Evolutionary conservation across 2,329 filamentous ascomycete species (phyloP).

Genomic region (Samsoniella hepiali): DNA sequence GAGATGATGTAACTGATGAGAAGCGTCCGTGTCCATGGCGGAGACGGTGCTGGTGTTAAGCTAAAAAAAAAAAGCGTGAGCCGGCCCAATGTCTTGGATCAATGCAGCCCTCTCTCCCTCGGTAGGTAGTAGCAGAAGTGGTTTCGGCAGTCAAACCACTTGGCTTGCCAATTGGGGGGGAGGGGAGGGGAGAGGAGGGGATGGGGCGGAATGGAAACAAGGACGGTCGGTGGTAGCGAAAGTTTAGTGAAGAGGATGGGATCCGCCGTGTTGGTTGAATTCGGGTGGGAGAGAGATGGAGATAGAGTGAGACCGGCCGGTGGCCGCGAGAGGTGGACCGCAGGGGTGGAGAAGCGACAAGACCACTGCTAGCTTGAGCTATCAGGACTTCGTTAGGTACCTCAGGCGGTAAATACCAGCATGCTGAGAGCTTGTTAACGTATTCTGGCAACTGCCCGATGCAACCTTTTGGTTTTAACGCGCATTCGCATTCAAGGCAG

Average conservation of each 20-base stretch:
- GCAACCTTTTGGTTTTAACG: no score
- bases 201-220: not conserved
- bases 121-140: constrained; percentile 5
- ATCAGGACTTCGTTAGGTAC: no score
- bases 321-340: not conserved
- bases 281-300: not conserved
- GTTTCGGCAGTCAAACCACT: constrained; percentile 4
- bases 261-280: constrained; percentile 8
- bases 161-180: constrained; percentile 7
- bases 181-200: not conserved
- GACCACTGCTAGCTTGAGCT: not conserved
- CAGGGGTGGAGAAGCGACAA: not conserved
- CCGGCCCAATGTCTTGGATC: not conserved
- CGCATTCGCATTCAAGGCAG: no score
- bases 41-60: constrained; percentile 9
- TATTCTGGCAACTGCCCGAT: no score
- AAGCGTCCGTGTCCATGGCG: constrained; percentile 9
- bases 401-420: no score
- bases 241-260: constrained; percentile 7
- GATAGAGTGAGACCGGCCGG: not conserved
- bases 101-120: not conserved
- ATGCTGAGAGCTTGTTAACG: no score
- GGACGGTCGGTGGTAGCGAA: not conserved
- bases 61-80: constrained; percentile 2
- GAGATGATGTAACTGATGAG: constrained; percentile 16